Evolutionary conservation across 2,329 filamentous ascomycete species (phyloP).

Genomic region (Botrytis cinerea): DNA sequence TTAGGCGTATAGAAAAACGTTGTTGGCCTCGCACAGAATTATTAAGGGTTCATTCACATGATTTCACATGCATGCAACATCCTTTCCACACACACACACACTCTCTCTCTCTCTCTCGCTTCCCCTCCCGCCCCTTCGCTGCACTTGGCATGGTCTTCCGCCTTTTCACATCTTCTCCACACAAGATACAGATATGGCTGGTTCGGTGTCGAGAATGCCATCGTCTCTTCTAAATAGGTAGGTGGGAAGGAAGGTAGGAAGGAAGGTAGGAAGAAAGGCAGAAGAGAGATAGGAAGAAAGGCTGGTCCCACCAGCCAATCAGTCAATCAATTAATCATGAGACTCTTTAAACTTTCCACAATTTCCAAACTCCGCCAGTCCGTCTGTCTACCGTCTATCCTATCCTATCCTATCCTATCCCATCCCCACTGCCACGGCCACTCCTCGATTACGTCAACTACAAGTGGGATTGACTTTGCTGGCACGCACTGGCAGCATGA

Average conservation of each 20-base stretch:
- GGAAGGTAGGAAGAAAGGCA: too few species aligned
- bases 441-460: conserved; percentile 18
- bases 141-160: neutral
- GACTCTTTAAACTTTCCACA: neutral
- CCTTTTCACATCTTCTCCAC: neutral
- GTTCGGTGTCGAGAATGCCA: too few species aligned
- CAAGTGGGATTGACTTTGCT: conserved; percentile 15
- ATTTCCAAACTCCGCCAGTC: neutral
- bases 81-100: too few species aligned
- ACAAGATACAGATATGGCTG: too few species aligned
- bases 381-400: neutral
- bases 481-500: conserved; percentile 5
- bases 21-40: neutral
- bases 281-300: too few species aligned
- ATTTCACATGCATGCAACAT: neutral
- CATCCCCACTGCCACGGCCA: conserved; percentile 2
- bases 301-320: neutral
- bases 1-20: neutral
- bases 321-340: neutral
- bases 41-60: neutral
- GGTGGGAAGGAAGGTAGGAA: neutral
- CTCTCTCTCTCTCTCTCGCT: too few species aligned
- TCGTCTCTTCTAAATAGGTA: neutral
- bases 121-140: neutral
- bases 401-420: neutral